Evolutionary conservation across 179 eudicot genomes (phyloP), one percentile per base, ranked within the genome.

Genomic region (Nepenthes alata): DNA sequence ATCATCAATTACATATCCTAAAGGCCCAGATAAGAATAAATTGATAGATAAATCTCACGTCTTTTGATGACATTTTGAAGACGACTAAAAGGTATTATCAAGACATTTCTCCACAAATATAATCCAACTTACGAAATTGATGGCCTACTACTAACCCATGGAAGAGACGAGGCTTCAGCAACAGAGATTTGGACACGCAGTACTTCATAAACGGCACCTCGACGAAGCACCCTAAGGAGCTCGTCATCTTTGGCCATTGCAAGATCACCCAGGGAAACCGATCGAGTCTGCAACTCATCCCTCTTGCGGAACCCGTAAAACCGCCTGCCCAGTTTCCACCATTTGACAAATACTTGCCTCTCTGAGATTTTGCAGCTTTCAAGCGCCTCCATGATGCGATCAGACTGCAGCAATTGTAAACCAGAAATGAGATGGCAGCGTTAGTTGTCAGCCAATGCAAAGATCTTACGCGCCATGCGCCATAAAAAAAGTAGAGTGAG

Each of bases 251-350:
- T 72, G 44, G 71, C 69, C 39, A 60, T 69, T 15, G 87, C 79
- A 57, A 91, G 71, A 59, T 82, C 91, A 14, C 67, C 76, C 73
- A 91, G 72, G 11, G 94, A 81, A 44, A 82, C 59, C 15, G 41
- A 59, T 5, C 87, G 80, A 47, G 77, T 75, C 58, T 68, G 86
- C 39, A 80, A 74, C 70, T 91, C 97, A 45, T 91, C 97, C 11
- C 81, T 70, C 47, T 82, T 59, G 36, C 96, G 88, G 69, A 82
- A 91, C 37, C 97, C 96, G 35, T 76, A 69, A 51, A 76, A 77
- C 96, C 97, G 85, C 51, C 81, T 74, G 34, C 97, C 97, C 5
- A 91, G 82, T 77, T 83, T 91, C 97, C 93, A 91, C 97, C 97
- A 91, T 58, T 75, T 81, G 44, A 84, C 81, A 16, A 81, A 74